A percentile compares a stretch with the other conserved stretches of the same genome.
Conservation (phyloP, 2,329 filamentous ascomycete genomes). For the Paraconiothyrium sp. region DNA sequence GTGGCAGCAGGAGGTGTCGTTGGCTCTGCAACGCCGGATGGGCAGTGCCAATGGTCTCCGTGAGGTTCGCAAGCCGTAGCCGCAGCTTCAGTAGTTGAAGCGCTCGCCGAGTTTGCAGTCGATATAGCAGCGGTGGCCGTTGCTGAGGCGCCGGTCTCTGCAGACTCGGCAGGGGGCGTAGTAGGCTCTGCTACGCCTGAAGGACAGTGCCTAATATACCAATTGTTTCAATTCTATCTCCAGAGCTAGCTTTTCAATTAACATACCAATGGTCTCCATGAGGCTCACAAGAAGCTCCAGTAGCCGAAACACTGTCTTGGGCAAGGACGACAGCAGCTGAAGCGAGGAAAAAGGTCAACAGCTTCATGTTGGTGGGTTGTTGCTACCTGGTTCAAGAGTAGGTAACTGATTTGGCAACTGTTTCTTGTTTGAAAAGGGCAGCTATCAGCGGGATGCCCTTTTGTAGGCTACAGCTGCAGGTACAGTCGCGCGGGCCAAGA, state of each 20-base stretch:
- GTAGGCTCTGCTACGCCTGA: constrained; percentile 18
- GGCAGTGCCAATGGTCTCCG: constrained; percentile 40
- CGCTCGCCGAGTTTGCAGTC: not conserved
- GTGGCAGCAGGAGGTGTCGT: constrained; percentile 22
- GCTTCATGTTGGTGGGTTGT: constrained; percentile 11
- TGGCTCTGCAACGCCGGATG: constrained; percentile 37
- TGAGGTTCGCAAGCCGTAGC: constrained; percentile 15
- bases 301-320: constrained; percentile 13
- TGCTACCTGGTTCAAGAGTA: not conserved
- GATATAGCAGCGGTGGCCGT: not conserved
- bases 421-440: not conserved
- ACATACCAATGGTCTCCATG: constrained; percentile 20
- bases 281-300: constrained; percentile 15
- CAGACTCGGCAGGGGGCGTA: constrained; percentile 8
- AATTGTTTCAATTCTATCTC: not conserved
- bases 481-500: constrained; percentile 5
- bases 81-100: not conserved
- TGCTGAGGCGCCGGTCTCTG: constrained; percentile 7
- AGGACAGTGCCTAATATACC: constrained; percentile 13
- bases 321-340: constrained; percentile 19
- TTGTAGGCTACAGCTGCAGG: constrained; percentile 7
- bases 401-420: not conserved
- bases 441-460: not conserved
- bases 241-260: not conserved
- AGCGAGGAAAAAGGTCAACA: constrained; percentile 14